Conservation (phyloP, 2,329 filamentous ascomycete genomes). For the Sporothrix brunneoviolacea region DNA sequence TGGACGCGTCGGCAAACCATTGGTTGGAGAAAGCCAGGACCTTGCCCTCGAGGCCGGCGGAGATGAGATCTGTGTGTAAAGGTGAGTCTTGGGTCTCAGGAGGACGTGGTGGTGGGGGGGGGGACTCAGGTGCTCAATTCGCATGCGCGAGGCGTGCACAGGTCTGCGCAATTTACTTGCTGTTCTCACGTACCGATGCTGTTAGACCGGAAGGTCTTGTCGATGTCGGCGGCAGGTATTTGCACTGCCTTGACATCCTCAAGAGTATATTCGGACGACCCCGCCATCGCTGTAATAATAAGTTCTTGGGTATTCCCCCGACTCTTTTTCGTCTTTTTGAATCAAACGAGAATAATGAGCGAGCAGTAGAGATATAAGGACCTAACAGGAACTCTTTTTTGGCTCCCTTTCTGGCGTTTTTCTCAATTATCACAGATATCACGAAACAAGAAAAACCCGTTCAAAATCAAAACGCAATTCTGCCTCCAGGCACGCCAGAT, state of each 20-base stretch:
- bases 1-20: constrained; percentile 61
- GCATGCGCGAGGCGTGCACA: constrained; percentile 22
- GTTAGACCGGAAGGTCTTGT: constrained; percentile 54
- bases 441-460: neutral
- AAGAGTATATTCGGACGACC: constrained; percentile 46
- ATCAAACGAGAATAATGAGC: too few relatives aligned
- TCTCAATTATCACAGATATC: neutral
- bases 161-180: neutral
- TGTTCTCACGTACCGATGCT: constrained; percentile 44
- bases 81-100: neutral
- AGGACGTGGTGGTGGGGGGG: too few relatives aligned
- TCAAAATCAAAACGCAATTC: neutral
- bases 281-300: constrained; percentile 11
- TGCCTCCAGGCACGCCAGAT: neutral
- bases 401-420: too few relatives aligned
- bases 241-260: constrained; percentile 44
- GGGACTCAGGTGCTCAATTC: too few relatives aligned
- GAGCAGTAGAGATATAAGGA: too few relatives aligned
- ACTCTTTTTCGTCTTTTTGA: neutral
- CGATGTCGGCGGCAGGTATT: constrained; percentile 49
- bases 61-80: constrained; percentile 47
- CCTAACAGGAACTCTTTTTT: too few relatives aligned
- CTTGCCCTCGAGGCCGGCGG: constrained; percentile 54
- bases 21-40: constrained; percentile 60
- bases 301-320: neutral